Evolutionary conservation across 2,329 filamentous ascomycete species (phyloP), one percentile per base, ranked within the genome.

Genomic region (Alternaria angustiovoidea): DNA sequence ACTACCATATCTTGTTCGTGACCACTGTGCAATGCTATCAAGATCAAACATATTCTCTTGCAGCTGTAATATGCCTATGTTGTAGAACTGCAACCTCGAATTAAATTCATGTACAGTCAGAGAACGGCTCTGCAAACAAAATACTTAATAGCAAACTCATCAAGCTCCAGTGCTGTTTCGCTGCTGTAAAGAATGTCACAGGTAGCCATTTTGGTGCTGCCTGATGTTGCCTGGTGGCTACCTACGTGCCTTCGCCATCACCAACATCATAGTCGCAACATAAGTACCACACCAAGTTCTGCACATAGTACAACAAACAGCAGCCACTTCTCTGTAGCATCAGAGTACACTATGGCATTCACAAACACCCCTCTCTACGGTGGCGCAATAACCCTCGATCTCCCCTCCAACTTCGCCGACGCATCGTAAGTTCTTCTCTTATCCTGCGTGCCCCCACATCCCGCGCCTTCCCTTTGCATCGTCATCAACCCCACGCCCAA

Each of bases 361-460:
- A 81, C 81, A 62, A 82, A 74, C 68, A 88, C 85, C 48, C 81
- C 85, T 55, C 87, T 94, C 47, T 94, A 89, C 75, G 91, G 91
- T 75, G 90, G 90, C 75, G 90, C 91, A 62, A 86, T 93, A 64
- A 83, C 85, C 66, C 87, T 85, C 71, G 89, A 92, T 62, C 81
- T 93, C 14, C 91, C 91, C 14, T 77, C 82, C 52, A 84, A 84
- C 64, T 92, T 91, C 77, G 86, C 86, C 68, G 91, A 94, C 72
- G 89, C 92, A 59, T 92, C 89, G 91, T 92, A 81, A 64, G 79
- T 70, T 39, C 39, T 42, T 42, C 53, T 36, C 54, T 32, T 59
- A 57, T 47, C 55, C 51, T 51, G 26, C 11, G 18, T 18, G 18
- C 55, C 62, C 55, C 48, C 59, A 60, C 58, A 57, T 54, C 51